phyloP scores from a whole-genome alignment of 1,284 basidiomycete species.

The Sparassis latifolia region DNA sequence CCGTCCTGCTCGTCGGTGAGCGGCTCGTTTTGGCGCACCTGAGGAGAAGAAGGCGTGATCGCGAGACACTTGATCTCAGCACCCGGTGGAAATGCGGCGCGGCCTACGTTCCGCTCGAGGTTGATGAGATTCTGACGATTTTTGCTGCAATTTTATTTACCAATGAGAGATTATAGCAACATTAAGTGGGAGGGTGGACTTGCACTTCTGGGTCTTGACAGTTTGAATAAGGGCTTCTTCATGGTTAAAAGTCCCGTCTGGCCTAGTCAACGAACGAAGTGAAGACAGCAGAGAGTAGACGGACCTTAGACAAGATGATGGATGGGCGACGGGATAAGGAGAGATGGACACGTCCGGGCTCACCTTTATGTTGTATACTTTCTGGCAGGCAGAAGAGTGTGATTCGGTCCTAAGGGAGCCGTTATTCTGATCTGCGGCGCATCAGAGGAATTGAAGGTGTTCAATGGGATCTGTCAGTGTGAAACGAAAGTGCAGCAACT shows the following conservation, averaged over 20 bases:
- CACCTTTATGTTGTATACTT: no score
- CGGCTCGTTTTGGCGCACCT: conserved; percentile 8
- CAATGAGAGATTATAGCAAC: not conserved
- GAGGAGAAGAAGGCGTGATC: conserved; percentile 28
- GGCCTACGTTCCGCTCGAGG: conserved; percentile 8
- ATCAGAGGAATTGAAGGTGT: no score
- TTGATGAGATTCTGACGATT: conserved; percentile 16
- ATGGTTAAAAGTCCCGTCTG: conserved; percentile 19
- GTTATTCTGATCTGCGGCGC: no score
- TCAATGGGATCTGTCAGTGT: no score
- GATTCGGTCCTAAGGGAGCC: no score
- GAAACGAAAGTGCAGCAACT: no score
- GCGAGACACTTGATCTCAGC: conserved; percentile 5
- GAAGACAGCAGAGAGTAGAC: no score
- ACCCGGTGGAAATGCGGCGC: conserved; percentile 1
- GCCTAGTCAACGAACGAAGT: conserved; percentile 11
- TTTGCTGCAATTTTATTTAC: conserved; percentile 11
- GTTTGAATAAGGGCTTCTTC: conserved; percentile 15
- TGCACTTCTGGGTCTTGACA: conserved; percentile 17
- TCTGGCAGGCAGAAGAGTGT: no score
- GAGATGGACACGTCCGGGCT: no score
- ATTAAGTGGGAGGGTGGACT: not conserved
- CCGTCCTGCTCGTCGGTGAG: conserved; percentile 14
- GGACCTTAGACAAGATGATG: no score
- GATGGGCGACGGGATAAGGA: no score